A percentile compares a stretch with the other conserved stretches of the same genome.
Conservation (phyloP, 352 stramenopile genomes). For the Aphanomyces astaci region DNA sequence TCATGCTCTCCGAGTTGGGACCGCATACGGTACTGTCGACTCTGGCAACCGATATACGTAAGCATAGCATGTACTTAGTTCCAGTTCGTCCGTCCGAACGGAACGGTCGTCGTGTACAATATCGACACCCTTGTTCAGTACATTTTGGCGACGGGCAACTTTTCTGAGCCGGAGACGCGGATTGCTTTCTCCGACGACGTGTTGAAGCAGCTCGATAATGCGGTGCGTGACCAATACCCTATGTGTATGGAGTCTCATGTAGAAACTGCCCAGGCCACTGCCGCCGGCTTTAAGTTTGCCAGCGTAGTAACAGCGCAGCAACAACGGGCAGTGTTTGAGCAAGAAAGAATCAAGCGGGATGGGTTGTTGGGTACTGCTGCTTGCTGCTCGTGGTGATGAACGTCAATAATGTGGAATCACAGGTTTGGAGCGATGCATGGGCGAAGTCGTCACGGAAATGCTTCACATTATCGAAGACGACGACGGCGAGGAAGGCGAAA, state of each 20-base stretch:
- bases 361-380: constrained; percentile 62
- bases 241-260: not conserved
- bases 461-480: constrained; percentile 73
- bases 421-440: constrained; percentile 75
- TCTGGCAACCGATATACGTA: not conserved
- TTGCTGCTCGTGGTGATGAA: no score
- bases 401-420: no score
- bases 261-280: constrained; percentile 39
- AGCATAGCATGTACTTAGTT: constrained; percentile 42
- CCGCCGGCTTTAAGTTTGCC: constrained; percentile 47
- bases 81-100: constrained; percentile 73
- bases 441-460: constrained; percentile 84
- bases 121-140: constrained; percentile 83
- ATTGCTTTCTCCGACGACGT: constrained; percentile 82
- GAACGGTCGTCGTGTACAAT: constrained; percentile 78
- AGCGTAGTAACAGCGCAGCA: constrained; percentile 69
- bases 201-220: constrained; percentile 57
- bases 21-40: constrained; percentile 49
- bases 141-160: constrained; percentile 81
- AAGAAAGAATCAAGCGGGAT: constrained; percentile 74
- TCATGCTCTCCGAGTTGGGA: constrained; percentile 76
- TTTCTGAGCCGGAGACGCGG: constrained; percentile 80
- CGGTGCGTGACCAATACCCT: constrained; percentile 33
- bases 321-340: constrained; percentile 70
- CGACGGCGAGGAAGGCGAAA: constrained; percentile 68